phyloP scores from a whole-genome alignment of 345 rosid species.

The Salix suchowensis region DNA sequence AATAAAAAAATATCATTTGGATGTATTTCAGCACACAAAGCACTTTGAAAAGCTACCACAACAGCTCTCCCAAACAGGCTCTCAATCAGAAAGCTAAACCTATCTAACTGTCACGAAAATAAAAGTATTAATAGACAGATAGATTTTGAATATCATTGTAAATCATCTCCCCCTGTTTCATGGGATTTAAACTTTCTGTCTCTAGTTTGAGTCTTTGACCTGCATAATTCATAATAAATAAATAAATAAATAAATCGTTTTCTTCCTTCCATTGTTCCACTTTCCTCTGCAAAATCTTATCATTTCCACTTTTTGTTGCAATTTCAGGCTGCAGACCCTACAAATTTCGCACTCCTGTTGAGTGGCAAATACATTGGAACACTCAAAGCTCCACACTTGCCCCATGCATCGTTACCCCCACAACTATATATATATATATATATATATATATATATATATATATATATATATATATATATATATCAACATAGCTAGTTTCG shows the following conservation, averaged over 20 bases:
- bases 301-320: constrained; percentile 37
- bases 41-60: too few species aligned
- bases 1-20: too few species aligned
- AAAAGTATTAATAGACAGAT: background rate
- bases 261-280: constrained; percentile 22
- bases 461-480: too few species aligned
- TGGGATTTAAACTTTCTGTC: constrained; percentile 21
- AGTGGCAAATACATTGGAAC: constrained; percentile 29
- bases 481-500: too few species aligned
- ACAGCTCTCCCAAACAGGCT: too few species aligned
- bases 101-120: too few species aligned
- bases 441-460: too few species aligned
- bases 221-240: background rate
- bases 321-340: constrained; percentile 40
- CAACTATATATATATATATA: background rate
- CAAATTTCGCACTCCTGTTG: constrained; percentile 21
- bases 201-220: constrained; percentile 1
- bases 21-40: too few species aligned
- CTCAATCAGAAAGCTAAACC: too few species aligned
- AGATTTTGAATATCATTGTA: too few species aligned
- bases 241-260: background rate
- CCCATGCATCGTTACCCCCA: constrained; percentile 42
- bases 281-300: constrained; percentile 44
- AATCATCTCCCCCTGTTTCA: constrained; percentile 6
- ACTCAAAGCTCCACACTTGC: constrained; percentile 42